Percentiles rank a stretch among this genome's conserved stretches.
phyloP scores from a whole-genome alignment of 495 filamentous ascomycete species.

The Pyrenula aspistea region DNA sequence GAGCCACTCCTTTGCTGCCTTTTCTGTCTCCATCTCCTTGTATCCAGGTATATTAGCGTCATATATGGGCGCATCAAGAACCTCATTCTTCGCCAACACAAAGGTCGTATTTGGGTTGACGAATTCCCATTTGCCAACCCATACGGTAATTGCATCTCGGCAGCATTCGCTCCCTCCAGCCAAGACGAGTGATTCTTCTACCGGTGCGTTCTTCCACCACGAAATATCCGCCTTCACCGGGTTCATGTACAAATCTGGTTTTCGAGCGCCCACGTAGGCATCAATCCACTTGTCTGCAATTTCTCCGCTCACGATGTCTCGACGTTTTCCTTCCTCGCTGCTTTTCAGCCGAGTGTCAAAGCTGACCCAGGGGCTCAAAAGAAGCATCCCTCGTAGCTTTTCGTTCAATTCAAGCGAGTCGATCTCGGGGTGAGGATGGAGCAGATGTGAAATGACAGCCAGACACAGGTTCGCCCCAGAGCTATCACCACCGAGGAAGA shows the following conservation, averaged over 20 bases:
- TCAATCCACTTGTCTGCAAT: slow-evolving; percentile 26
- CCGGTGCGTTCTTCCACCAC: slow-evolving; percentile 41
- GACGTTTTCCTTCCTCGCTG: slow-evolving; percentile 29
- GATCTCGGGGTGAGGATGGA: slow-evolving; percentile 45
- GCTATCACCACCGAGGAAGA: slow-evolving; percentile 50
- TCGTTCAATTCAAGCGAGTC: slow-evolving; percentile 16
- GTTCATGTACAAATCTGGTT: slow-evolving; percentile 44
- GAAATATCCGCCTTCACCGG: slow-evolving; percentile 31
- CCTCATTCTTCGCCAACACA: slow-evolving; percentile 21
- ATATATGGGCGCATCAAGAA: slow-evolving; percentile 23
- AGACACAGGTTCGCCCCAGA: slow-evolving; percentile 50
- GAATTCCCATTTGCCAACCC: slow-evolving; percentile 4
- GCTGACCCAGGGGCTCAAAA: slow-evolving; percentile 43
- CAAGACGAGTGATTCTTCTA: slow-evolving; percentile 35
- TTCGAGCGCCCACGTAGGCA: slow-evolving; percentile 29
- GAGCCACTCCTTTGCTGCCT: background rate
- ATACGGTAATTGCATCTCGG: slow-evolving; percentile 38
- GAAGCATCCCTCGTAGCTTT: slow-evolving; percentile 35
- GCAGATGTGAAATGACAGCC: slow-evolving; percentile 42
- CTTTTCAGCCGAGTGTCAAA: slow-evolving; percentile 30
- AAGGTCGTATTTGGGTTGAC: slow-evolving; percentile 20
- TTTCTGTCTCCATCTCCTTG: background rate
- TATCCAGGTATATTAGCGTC: slow-evolving; percentile 2
- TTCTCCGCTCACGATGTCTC: slow-evolving; percentile 30
- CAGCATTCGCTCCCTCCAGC: slow-evolving; percentile 46